Evolutionary conservation across 1,284 basidiomycete species (phyloP), one percentile per base, ranked within the genome.

Genomic region (Pascua guehoae): DNA sequence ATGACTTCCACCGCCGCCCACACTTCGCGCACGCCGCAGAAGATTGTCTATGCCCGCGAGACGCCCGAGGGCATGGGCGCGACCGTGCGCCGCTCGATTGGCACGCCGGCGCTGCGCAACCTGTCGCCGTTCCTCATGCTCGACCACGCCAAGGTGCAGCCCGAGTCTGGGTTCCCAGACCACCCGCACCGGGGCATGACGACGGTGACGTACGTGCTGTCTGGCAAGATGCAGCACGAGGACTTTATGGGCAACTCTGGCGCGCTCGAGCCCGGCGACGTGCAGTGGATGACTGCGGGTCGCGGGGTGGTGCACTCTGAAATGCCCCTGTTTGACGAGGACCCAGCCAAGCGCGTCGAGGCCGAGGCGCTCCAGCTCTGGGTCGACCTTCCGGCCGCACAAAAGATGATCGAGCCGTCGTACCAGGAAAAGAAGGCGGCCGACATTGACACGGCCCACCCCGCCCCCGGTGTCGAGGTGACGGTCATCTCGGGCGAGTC

Each of bases 221-320:
- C 42, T 51, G 52, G 64, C 16, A 61, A 63, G 55, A 65, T 70
- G 65, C 81, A 84, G 57, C 94, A 98, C 69, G 94, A 98, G 76
- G 95, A 98, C 73, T 95, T 91, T 37, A 86, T 86, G 5, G 93
- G 94, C 2, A 90, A 97, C 75, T 82, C 84, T 54, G 91, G 91
- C 51, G 55, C 56, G 62, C 88, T 97, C 60, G 84, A 85, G 46
- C 78, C 87, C 5, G 93, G 94, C 9, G 92, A 91, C 55, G 86
- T 95, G 3, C 93, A 96, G 70, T 96, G 91, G 90, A 96, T 96
- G 92, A 88, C 86, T 68, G 92, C 91, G 12, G 89, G 88, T 8
- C 67, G 70, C 54, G 81, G 79, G 10, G 69, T 75, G 68, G 87
- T 92, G 56, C 89, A 92, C 67, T 86, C 88, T 5, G 90, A 83